phyloP scores from a whole-genome alignment of 768 basidiomycete genomes.

The Boletellus ananas region DNA sequence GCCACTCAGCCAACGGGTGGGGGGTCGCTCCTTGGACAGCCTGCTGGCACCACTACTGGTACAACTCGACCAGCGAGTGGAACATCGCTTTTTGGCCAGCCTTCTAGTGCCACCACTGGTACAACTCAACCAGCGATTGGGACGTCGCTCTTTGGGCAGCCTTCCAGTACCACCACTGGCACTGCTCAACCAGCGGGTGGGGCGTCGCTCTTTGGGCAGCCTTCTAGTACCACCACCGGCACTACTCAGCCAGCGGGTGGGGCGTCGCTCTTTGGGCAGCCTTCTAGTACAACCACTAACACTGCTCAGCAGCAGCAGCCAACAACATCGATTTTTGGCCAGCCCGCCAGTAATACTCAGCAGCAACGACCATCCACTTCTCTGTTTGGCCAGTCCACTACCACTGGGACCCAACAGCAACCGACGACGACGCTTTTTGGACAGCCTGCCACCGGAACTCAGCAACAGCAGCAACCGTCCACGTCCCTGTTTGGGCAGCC shows the following conservation, averaged over 20 bases:
- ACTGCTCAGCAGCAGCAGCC: conserved; percentile 4
- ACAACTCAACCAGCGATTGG: background rate
- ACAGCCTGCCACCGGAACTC: conserved; percentile 24
- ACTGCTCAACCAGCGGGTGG: conserved; percentile 3
- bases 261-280: conserved; percentile 5
- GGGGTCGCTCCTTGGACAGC: conserved; percentile 4
- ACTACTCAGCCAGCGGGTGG: background rate
- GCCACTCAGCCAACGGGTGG: background rate
- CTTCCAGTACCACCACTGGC: background rate
- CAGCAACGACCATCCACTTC: conserved; percentile 22
- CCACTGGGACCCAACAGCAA: conserved; percentile 27
- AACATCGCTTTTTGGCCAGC: no score
- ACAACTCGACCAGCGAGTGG: no score
- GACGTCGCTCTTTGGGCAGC: conserved; percentile 10
- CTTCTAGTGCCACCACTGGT: no score
- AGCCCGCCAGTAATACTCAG: conserved; percentile 14
- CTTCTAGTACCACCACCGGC: background rate
- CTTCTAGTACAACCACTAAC: background rate
- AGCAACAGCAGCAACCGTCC: conserved; percentile 31
- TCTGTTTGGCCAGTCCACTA: conserved; percentile 16
- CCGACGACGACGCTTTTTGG: conserved; percentile 35
- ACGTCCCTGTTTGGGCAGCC: conserved; percentile 23
- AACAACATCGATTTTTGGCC: conserved; percentile 8
- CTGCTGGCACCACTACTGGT: background rate
- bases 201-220: conserved; percentile 10